Evolutionary conservation across 768 basidiomycete species (phyloP).

Genomic region (Austroboletus eburneus): DNA sequence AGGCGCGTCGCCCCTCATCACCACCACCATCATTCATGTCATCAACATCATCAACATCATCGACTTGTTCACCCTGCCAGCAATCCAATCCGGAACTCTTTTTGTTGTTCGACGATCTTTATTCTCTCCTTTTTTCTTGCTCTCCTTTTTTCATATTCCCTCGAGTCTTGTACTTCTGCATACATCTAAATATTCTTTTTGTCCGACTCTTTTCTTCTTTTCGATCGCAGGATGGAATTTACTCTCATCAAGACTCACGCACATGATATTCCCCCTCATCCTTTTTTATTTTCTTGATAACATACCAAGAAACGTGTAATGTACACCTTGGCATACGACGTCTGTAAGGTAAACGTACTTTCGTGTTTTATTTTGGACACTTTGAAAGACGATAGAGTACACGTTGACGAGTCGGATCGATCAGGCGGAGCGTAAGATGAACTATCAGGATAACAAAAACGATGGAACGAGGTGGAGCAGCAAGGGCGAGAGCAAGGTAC

Average conservation of each 20-base stretch:
- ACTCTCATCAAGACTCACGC: constrained; percentile 8
- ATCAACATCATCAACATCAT: too few relatives aligned
- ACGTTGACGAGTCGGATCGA: too few relatives aligned
- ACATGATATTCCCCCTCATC: constrained; percentile 16
- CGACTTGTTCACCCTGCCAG: background rate
- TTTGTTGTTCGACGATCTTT: constrained; percentile 23
- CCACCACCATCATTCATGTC: background rate
- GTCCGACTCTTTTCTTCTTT: background rate
- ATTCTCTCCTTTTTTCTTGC: constrained; percentile 19
- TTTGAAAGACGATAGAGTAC: constrained; percentile 15
- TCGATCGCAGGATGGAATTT: constrained; percentile 8
- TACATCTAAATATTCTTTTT: too few relatives aligned
- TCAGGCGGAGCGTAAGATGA: background rate
- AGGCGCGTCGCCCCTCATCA: background rate
- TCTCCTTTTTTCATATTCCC: too few relatives aligned
- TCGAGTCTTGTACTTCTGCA: too few relatives aligned
- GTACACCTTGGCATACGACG: constrained; percentile 14
- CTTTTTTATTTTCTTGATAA: constrained; percentile 21
- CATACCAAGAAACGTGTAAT: constrained; percentile 21
- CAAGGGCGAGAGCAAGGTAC: constrained; percentile 5
- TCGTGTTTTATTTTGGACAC: background rate
- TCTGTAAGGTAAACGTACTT: constrained; percentile 12
- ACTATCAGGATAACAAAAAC: background rate
- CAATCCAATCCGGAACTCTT: background rate
- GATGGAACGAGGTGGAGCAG: background rate